Base-by-base conservation (phyloP, 805 yeast species). In the Lipomyces sp. region DNA sequence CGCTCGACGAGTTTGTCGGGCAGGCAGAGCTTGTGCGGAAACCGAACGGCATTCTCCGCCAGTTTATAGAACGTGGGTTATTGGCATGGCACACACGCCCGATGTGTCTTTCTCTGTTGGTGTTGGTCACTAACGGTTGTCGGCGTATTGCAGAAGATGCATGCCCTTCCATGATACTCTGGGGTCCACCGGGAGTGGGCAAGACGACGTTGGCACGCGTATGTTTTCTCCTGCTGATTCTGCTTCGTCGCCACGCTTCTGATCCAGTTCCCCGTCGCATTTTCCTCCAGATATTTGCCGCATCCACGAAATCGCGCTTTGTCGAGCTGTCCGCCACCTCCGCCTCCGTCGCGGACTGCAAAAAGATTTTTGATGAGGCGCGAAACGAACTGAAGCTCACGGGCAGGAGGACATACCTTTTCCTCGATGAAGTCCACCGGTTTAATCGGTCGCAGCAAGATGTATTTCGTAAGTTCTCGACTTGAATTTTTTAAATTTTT, bases 101-200 rank as follows among this genome's bases (percentile, higher is more conserved):
- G 26, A 16, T 44, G 19, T 26, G 6, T 7, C 6, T 10, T 7
- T 10, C 10, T 26, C 29, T 18, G n/a, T n/a, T n/a, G n/a, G n/a
- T n/a, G n/a, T n/a, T n/a, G n/a, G n/a, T n/a, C n/a, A n/a, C n/a
- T n/a, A n/a, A n/a, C n/a, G n/a, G n/a, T n/a, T n/a, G n/a, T n/a
- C n/a, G n/a, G n/a, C n/a, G n/a, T n/a, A n/a, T n/a, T n/a, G n/a
- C 33, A 43, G 47, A 41, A 4, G 70, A 64, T 23, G 42, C 52
- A 7, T 58, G 69, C 6, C 97, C 97, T 1, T 88, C 96, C 0
- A 75, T 93, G 80, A 80, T 93, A 1, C 69, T 93, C 4, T 85
- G 93, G 86, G 99, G 99, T 0, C 95, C 95, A 0, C 95, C 97
- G 1, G 98, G 98, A 0, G 90, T 88, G 2, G 93, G 74, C 0